These are phyloP conservation scores for Mallotus repandus DNA, from an alignment of 441 rosid species.

Conservation along the genomic window DNA sequence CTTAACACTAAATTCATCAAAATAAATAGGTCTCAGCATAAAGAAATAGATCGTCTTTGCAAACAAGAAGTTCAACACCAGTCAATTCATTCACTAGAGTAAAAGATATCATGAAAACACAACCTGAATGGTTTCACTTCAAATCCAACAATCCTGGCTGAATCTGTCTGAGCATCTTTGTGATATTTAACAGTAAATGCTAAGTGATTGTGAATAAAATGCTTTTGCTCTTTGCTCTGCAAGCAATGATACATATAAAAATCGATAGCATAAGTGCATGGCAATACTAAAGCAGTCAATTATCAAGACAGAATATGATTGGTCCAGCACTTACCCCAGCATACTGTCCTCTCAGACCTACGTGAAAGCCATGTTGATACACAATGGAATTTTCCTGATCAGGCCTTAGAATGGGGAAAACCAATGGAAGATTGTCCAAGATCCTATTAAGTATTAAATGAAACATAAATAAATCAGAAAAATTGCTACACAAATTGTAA, in stretches of 20 bases:
- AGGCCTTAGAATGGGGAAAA: conserved; percentile 59
- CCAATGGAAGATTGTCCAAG: conserved; percentile 94
- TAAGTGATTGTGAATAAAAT: conserved; percentile 85
- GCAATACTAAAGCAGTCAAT: conserved; percentile 1
- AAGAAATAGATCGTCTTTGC: neutral
- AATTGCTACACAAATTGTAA: neutral
- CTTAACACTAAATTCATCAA: conserved; percentile 56
- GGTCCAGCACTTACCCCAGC: conserved; percentile 56
- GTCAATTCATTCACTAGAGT: neutral
- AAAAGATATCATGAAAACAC: neutral
- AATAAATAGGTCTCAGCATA: conserved; percentile 16
- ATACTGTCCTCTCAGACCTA: conserved; percentile 80
- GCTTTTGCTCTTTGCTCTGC: conserved; percentile 76
- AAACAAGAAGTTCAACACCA: neutral
- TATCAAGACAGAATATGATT: conserved; percentile 11
- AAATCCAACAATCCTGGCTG: conserved; percentile 86
- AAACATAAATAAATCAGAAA: conserved; percentile 16
- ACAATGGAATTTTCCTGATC: conserved; percentile 59
- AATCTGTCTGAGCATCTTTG: conserved; percentile 54
- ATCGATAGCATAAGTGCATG: conserved; percentile 12
- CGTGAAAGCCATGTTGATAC: conserved; percentile 82
- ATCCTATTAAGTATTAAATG: conserved; percentile 50
- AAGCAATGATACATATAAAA: conserved; percentile 21
- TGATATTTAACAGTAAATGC: conserved; percentile 75
- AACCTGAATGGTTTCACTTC: conserved; percentile 93